Percentiles rank a stretch among this genome's conserved stretches.
Conservation (phyloP, 208 protist genomes). For the Trypanosoma vivax region DNA sequence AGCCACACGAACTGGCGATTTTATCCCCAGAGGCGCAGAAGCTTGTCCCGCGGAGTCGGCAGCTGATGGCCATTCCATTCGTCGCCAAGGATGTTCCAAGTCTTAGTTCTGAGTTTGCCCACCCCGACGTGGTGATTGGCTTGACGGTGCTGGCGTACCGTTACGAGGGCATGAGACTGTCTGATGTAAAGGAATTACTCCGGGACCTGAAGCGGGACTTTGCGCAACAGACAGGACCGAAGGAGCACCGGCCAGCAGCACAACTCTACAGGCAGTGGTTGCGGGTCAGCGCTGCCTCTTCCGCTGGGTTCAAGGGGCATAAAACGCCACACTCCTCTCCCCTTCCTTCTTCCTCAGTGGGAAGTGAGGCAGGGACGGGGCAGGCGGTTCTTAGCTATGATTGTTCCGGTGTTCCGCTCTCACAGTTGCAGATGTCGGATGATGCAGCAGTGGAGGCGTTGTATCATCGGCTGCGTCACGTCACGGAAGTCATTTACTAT, state of each 20-base stretch:
- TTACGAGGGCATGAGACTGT: slow-evolving; percentile 86
- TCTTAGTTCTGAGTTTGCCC: slow-evolving; percentile 91
- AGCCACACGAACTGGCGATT: slow-evolving; percentile 55
- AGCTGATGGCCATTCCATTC: slow-evolving; percentile 90
- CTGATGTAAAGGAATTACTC: slow-evolving; percentile 75
- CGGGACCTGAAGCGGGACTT: slow-evolving; percentile 84
- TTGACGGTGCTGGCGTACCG: slow-evolving; percentile 90
- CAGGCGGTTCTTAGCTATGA: slow-evolving; percentile 21
- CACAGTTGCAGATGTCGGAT: slow-evolving; percentile 80
- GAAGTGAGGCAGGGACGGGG: too few species aligned
- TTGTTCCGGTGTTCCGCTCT: slow-evolving; percentile 68
- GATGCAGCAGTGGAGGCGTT: slow-evolving; percentile 51
- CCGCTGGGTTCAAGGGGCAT: slow-evolving; percentile 11
- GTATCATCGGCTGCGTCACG: slow-evolving; percentile 44
- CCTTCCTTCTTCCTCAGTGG: too few species aligned
- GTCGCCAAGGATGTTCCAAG: slow-evolving; percentile 95
- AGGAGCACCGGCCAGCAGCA: slow-evolving; percentile 77
- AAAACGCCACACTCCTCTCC: neutral
- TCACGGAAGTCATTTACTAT: slow-evolving; percentile 82
- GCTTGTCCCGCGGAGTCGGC: slow-evolving; percentile 72
- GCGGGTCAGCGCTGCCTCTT: slow-evolving; percentile 24
- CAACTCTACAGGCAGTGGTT: slow-evolving; percentile 80
- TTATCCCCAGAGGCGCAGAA: slow-evolving; percentile 13
- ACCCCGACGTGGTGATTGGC: slow-evolving; percentile 92
- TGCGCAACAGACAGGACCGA: slow-evolving; percentile 75